Percentiles rank a stretch among this genome's conserved stretches.
phyloP scores from a whole-genome alignment of 441 rosid species.

The Viola pubescens region DNA sequence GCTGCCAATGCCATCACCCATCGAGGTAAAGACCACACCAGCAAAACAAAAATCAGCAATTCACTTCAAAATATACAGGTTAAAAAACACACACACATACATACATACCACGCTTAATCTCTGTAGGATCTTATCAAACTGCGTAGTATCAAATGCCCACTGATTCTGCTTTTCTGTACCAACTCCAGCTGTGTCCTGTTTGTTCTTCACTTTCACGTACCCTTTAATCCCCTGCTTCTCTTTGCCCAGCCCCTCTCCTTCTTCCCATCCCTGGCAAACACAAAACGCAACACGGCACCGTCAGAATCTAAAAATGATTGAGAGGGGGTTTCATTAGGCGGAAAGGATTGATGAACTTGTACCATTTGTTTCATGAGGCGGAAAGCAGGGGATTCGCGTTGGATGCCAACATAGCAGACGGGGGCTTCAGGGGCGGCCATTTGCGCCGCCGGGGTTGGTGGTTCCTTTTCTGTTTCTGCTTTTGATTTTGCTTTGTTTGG shows the following conservation, averaged over 20 bases:
- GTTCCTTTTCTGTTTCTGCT: conserved; percentile 10
- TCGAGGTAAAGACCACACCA: conserved; percentile 3
- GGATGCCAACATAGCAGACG: conserved; percentile 74
- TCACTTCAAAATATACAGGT: background rate
- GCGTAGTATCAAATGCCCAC: conserved; percentile 95
- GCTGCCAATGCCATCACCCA: conserved; percentile 29
- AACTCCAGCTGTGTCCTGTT: conserved; percentile 86
- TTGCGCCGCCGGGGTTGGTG: conserved; percentile 8
- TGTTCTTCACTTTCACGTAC: conserved; percentile 75
- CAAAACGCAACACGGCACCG: background rate
- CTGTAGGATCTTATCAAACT: conserved; percentile 87
- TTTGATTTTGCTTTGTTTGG: background rate
- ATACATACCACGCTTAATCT: conserved; percentile 79
- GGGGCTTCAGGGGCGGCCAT: conserved; percentile 98
- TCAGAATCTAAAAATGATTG: background rate
- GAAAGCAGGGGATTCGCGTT: conserved; percentile 79
- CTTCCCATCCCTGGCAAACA: conserved; percentile 85
- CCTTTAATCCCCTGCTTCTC: conserved; percentile 98
- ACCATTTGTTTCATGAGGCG: conserved; percentile 99
- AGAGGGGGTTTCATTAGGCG: conserved; percentile 69
- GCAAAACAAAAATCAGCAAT: background rate
- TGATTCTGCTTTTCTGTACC: conserved; percentile 85
- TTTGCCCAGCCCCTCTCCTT: conserved; percentile 98
- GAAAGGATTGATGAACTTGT: conserved; percentile 28
- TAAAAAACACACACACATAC: background rate